Conservation (phyloP, 805 yeast species). For the Metschnikowia drakensbergensis region DNA sequence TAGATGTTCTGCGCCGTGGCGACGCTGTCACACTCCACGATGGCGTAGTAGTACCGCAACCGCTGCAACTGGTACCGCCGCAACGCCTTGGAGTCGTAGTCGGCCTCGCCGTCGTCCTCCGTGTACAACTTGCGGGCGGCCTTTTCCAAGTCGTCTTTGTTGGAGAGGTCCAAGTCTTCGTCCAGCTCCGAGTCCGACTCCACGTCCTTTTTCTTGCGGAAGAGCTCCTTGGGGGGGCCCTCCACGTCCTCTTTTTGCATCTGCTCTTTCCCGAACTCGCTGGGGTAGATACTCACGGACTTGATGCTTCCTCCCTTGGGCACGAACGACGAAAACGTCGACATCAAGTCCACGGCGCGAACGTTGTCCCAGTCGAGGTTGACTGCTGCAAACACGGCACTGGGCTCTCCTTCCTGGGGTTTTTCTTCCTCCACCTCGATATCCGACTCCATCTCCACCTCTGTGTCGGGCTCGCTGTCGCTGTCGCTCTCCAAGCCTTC, state of each 20-base stretch:
- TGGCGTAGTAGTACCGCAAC: constrained; percentile 88
- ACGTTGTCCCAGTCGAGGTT: constrained; percentile 97
- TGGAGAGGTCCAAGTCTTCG: constrained; percentile 42
- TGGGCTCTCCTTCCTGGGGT: constrained; percentile 86
- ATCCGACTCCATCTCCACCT: constrained; percentile 48
- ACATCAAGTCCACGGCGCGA: constrained; percentile 82
- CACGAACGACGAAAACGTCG: constrained; percentile 80
- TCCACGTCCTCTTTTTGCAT: constrained; percentile 85
- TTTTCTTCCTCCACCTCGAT: constrained; percentile 52
- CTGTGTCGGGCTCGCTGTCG: constrained; percentile 45
- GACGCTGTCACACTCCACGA: constrained; percentile 75
- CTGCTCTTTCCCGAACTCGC: constrained; percentile 89
- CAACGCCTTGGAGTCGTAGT: constrained; percentile 77
- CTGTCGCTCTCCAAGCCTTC: constrained; percentile 34
- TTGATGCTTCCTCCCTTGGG: constrained; percentile 69
- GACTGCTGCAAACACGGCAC: constrained; percentile 80
- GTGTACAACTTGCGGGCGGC: constrained; percentile 71
- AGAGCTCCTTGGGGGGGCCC: constrained; percentile 89
- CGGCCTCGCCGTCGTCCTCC: constrained; percentile 78
- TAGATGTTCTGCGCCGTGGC: constrained; percentile 72
- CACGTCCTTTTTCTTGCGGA: constrained; percentile 35
- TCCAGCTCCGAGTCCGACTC: constrained; percentile 32
- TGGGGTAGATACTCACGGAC: constrained; percentile 73
- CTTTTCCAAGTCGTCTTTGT: constrained; percentile 47
- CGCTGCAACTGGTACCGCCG: constrained; percentile 92